A percentile compares a stretch with the other conserved stretches of the same genome.
Conservation (phyloP, 2,329 filamentous ascomycete genomes). For the Atkinsonella hypoxylon region DNA sequence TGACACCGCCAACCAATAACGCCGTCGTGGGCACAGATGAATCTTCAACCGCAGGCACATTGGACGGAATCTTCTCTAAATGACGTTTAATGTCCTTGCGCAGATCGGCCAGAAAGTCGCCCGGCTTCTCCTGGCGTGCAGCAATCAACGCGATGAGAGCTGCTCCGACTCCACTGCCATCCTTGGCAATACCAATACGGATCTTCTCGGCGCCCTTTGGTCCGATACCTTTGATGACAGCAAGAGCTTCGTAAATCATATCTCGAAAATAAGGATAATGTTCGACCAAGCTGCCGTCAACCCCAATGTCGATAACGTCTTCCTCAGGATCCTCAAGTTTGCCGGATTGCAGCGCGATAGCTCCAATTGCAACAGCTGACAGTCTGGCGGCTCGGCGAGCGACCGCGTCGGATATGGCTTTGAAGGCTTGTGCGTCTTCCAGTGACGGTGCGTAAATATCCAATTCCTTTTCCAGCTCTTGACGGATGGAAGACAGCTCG, state of each 20-base stretch:
- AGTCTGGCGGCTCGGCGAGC: constrained; percentile 81
- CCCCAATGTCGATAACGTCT: constrained; percentile 75
- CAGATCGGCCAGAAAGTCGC: constrained; percentile 30
- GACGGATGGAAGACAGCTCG: constrained; percentile 60
- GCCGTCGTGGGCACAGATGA: constrained; percentile 18
- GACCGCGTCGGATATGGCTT: constrained; percentile 69
- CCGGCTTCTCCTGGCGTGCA: constrained; percentile 47
- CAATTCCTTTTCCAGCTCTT: constrained; percentile 65
- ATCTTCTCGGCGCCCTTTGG: constrained; percentile 70
- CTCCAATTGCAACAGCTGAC: constrained; percentile 77
- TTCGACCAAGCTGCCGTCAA: constrained; percentile 88
- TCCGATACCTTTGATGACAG: constrained; percentile 67
- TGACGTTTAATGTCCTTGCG: constrained; percentile 26
- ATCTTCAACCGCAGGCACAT: constrained; percentile 19
- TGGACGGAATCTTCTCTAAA: constrained; percentile 21
- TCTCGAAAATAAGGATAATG: constrained; percentile 90
- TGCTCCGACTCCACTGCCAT: constrained; percentile 74
- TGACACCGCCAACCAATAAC: constrained; percentile 20
- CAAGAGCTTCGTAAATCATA: constrained; percentile 73
- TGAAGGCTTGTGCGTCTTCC: constrained; percentile 82
- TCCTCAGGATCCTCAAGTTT: constrained; percentile 52
- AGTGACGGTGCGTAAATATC: constrained; percentile 63
- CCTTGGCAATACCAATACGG: constrained; percentile 90
- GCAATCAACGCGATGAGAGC: constrained; percentile 90
- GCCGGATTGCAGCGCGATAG: constrained; percentile 70